phyloP scores from a whole-genome alignment of 306 rosid genomes.

The Rosa chinensis region DNA sequence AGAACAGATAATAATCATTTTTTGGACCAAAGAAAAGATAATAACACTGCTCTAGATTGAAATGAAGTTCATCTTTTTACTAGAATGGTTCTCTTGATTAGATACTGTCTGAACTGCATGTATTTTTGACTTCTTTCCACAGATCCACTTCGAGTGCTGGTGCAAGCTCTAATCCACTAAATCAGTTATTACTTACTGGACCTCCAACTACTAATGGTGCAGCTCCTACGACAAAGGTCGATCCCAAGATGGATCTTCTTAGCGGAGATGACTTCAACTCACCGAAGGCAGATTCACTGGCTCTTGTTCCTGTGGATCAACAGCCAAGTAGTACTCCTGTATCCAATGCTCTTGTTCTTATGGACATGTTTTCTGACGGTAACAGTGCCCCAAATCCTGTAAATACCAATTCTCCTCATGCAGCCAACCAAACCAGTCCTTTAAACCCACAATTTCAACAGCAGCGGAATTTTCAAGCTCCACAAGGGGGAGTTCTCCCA shows the following conservation, averaged over 20 bases:
- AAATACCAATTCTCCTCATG: constrained; percentile 49
- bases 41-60: neutral
- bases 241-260: constrained; percentile 84
- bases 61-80: neutral
- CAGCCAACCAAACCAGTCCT: constrained; percentile 42
- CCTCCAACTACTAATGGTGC: constrained; percentile 57
- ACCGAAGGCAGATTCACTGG: constrained; percentile 81
- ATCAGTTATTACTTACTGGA: constrained; percentile 80
- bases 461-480: constrained; percentile 57
- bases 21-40: neutral
- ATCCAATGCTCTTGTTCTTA: constrained; percentile 81
- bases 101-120: constrained; percentile 17
- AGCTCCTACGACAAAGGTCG: constrained; percentile 39
- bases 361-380: constrained; percentile 71
- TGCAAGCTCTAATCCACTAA: constrained; percentile 64
- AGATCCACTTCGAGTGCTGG: constrained; percentile 60
- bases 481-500: constrained; percentile 58
- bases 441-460: constrained; percentile 51
- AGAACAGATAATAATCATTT: neutral
- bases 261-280: constrained; percentile 91
- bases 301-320: constrained; percentile 84
- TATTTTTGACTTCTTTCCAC: constrained; percentile 24
- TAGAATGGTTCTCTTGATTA: neutral
- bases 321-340: constrained; percentile 51
- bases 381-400: constrained; percentile 42